Base-by-base conservation (phyloP, 2,329 filamentous ascomycete species). In the Hypoxylon sp. region DNA sequence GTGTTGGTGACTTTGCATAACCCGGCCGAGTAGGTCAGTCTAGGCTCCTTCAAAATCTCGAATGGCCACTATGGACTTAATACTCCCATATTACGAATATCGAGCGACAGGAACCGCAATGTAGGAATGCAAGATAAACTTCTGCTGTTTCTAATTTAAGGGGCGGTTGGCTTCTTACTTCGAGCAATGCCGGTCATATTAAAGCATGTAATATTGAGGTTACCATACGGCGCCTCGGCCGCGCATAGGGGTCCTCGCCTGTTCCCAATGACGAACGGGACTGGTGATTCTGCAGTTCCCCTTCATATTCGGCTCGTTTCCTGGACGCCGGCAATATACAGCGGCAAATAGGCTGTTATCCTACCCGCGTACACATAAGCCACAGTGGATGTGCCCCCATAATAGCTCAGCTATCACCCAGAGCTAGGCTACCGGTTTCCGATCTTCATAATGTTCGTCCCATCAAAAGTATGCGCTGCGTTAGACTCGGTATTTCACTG, bases 341-440 rank as follows among this genome's bases (percentile, higher is more conserved):
- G 18, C 55, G 61, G 57, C 52, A 69, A 69, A 67, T 69, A 69
- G 67, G 54, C 67, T 69, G 67, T 67, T 67, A 53, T 67, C 60
- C 56, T 44, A 65, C 50, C 38, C 62, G 61, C 64, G 63, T 40
- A 51, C 59, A 44, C 65, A 60, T 61, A 60, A 68, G 58, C 61
- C 61, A 60, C 58, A 54, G 54, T 62, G 65, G 65, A 68, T 45
- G 58, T 6, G 42, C 46, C 50, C 54, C 53, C 26, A 58, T 55
- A 45, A 63, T 55, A 44, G 11, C n/a, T 55, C 26, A 51, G 45
- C 26, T 51, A 16, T 40, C 20, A 40, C 16, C 36, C n/a, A n/a
- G n/a, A n/a, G n/a, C n/a, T 48, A 61, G 49, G 32, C 44, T 36
- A 22, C 46, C 22, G 36, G 50, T 50, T 28, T 32, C 26, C 24